Conservation (phyloP, 2,329 filamentous ascomycete species). For the Phialocephala sp. region DNA sequence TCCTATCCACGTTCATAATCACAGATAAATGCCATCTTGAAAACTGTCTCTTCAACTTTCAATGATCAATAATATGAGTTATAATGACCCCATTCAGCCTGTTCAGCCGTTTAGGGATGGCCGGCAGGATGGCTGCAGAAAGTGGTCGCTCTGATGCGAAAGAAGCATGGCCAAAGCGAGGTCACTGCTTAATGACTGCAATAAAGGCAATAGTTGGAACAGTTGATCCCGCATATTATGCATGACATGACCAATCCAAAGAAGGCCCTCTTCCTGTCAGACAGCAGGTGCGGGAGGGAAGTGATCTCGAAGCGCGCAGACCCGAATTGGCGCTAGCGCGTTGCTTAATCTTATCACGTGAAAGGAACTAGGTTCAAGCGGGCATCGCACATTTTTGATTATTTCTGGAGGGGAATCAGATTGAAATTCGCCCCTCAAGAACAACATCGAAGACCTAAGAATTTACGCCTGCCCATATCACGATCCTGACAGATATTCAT, state of each 20-base stretch:
- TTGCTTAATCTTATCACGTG: background rate
- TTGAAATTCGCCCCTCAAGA: constrained; percentile 1
- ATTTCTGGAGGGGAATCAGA: constrained; percentile 1
- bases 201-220: constrained; percentile 22
- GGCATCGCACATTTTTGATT: background rate
- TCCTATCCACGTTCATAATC: background rate
- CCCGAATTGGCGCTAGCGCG: background rate
- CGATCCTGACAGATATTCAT: background rate
- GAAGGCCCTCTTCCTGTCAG: background rate
- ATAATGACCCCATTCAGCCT: constrained; percentile 30
- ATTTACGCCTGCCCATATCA: background rate
- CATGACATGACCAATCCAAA: constrained; percentile 17
- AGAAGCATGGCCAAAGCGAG: constrained; percentile 24
- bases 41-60: background rate
- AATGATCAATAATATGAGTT: constrained; percentile 24
- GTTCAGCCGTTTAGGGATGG: constrained; percentile 17
- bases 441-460: background rate
- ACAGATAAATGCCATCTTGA: background rate
- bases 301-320: background rate
- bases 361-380: background rate
- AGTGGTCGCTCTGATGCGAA: constrained; percentile 18
- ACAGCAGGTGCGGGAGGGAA: constrained; percentile 9
- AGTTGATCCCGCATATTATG: constrained; percentile 24
- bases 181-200: constrained; percentile 16
- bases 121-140: constrained; percentile 18